Evolutionary conservation across 1,139 yeast species (phyloP).

Genomic region (Taphrina communis): DNA sequence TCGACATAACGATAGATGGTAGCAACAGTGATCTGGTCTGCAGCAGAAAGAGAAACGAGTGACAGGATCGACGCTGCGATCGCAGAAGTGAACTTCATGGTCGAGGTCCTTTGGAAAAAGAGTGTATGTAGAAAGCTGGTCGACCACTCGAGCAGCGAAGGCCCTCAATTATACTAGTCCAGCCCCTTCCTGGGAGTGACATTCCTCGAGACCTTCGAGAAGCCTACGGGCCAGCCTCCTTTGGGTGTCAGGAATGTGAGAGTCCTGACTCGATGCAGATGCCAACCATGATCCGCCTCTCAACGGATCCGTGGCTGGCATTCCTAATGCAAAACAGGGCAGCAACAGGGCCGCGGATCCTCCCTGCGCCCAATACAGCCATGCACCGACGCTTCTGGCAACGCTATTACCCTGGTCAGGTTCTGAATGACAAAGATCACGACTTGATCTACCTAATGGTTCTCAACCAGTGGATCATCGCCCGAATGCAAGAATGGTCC

Average conservation of each 20-base stretch:
- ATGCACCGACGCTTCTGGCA: background rate
- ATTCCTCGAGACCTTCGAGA: conserved; percentile 25
- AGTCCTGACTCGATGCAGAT: conserved; percentile 1
- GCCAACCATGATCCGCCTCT: background rate
- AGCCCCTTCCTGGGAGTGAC: background rate
- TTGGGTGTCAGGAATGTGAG: conserved; percentile 4
- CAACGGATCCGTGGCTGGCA: conserved; percentile 31
- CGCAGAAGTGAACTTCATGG: conserved; percentile 30
- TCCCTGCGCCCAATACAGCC: background rate
- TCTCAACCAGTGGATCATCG: background rate
- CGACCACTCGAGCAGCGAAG: background rate
- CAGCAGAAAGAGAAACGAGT: conserved; percentile 15
- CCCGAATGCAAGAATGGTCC: background rate
- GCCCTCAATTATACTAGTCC: conserved; percentile 8
- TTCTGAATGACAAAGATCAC: background rate
- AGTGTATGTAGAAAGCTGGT: conserved; percentile 9
- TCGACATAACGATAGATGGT: conserved; percentile 33
- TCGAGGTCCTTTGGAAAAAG: background rate
- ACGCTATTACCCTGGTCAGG: background rate
- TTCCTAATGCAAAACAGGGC: conserved; percentile 8
- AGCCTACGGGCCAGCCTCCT: conserved; percentile 23
- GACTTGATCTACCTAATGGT: too few species aligned
- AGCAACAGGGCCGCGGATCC: background rate
- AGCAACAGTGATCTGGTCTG: conserved; percentile 21
- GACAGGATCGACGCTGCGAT: conserved; percentile 30